Evolutionary conservation across 805 yeast species (phyloP), one percentile per base, ranked within the genome.

Genomic region (Metschnikowia gelsemii): DNA sequence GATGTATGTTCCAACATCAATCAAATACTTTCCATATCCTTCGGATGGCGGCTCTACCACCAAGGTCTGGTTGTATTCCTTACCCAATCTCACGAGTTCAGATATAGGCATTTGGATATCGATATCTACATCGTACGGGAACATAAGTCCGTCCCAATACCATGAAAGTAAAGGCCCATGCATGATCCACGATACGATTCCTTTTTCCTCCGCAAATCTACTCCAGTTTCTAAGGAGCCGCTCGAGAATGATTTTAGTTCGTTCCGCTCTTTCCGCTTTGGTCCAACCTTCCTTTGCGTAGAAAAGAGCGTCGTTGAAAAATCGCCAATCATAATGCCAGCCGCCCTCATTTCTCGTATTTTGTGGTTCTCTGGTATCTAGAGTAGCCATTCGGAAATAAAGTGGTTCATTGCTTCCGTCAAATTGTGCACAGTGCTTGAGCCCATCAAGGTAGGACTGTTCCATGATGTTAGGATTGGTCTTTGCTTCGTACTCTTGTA

Each of bases 321-420:
- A 81, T 40, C 84, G 60, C 68, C 72, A 73, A 55, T 81, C 86
- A 49, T 78, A 76, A 55, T 80, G 85, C 55, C 72, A 70, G 18
- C 80, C 80, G 46, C 68, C 66, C n/a, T 72, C 76, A 8, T 56
- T 53, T 22, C 62, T 50, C 35, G 33, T 17, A 43, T 58, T 60
- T 35, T 61, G 62, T 26, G 60, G 64, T 23, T 61, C 56, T 11
- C 49, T 50, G 13, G 41, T 41, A 34, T 54, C 46, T 17, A 64
- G 42, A 6, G 62, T 49, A 2, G 68, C 62, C 61, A 58, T 60
- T 37, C 59, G 57, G 55, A 72, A 73, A 36, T 68, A 66, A 33
- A 69, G 69, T 11, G 61, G 56, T 26, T 72, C 64, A 14, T 49
- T 48, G 26, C 38, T 40, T 2, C 57, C 45, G 18, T 49, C 42